phyloP scores from a whole-genome alignment of 768 basidiomycete species.

The Gymnopilus dilepis region DNA sequence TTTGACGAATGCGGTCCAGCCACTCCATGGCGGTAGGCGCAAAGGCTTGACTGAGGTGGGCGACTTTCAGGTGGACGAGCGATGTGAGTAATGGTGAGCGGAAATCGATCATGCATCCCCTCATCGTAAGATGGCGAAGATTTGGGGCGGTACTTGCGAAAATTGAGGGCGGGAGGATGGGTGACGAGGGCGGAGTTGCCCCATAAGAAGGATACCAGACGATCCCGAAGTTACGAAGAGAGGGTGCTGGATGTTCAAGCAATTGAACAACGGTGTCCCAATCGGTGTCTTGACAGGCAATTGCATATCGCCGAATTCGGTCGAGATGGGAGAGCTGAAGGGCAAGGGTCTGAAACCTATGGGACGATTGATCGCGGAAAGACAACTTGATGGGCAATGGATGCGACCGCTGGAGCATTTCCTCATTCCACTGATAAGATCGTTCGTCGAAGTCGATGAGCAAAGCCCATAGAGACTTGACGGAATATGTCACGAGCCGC shows the following conservation, averaged over 20 bases:
- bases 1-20: conserved; percentile 17
- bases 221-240: conserved; percentile 18
- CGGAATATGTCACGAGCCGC: conserved; percentile 19
- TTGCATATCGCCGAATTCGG: conserved; percentile 21
- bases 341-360: conserved; percentile 4
- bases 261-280: conserved; percentile 18
- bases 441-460: conserved; percentile 25
- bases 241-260: conserved; percentile 16
- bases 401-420: conserved; percentile 25
- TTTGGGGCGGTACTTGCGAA: conserved; percentile 20
- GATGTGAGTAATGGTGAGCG: conserved; percentile 13
- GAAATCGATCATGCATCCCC: conserved; percentile 23
- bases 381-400: conserved; percentile 22
- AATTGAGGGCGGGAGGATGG: conserved; percentile 17
- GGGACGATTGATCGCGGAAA: conserved; percentile 4
- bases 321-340: conserved; percentile 21
- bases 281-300: conserved; percentile 15
- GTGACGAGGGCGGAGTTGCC: not conserved
- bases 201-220: conserved; percentile 10
- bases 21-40: conserved; percentile 24
- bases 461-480: conserved; percentile 23
- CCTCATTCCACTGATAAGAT: conserved; percentile 25
- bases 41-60: conserved; percentile 13
- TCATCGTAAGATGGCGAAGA: conserved; percentile 20
- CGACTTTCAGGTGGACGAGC: conserved; percentile 21